Conservation (phyloP, 768 basidiomycete genomes). For the Boletus sp. region DNA sequence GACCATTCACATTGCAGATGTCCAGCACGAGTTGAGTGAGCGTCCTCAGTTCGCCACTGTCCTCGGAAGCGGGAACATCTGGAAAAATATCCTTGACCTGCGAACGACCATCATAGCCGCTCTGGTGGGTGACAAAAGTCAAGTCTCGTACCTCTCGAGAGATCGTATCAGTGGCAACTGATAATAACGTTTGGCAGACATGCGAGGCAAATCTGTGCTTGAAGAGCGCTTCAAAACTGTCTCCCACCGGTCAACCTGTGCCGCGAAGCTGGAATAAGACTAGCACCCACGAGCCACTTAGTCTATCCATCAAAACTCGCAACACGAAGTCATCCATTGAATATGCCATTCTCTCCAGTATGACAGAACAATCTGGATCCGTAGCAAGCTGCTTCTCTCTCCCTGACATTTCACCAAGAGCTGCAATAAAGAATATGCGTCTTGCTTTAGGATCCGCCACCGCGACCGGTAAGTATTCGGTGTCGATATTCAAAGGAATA, state of each 20-base stretch:
- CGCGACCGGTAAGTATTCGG: background rate
- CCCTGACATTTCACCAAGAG: constrained; percentile 76
- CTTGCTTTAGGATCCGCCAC: constrained; percentile 46
- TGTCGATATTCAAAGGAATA: background rate
- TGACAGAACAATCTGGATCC: constrained; percentile 88
- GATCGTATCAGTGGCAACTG: constrained; percentile 59
- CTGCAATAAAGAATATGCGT: constrained; percentile 75
- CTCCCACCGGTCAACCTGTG: constrained; percentile 2
- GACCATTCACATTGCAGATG: constrained; percentile 53
- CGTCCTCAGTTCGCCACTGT: constrained; percentile 63
- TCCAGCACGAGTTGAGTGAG: constrained; percentile 62
- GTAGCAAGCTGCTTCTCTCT: constrained; percentile 90
- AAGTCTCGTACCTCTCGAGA: constrained; percentile 56
- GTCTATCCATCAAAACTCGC: constrained; percentile 82
- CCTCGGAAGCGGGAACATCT: constrained; percentile 41
- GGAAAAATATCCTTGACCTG: constrained; percentile 58
- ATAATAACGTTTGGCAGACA: constrained; percentile 88
- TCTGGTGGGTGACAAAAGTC: background rate
- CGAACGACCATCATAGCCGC: background rate
- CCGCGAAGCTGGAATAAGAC: constrained; percentile 1
- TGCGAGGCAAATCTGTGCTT: constrained; percentile 92
- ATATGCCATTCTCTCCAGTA: constrained; percentile 85
- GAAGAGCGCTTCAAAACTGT: constrained; percentile 59
- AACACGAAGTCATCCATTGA: constrained; percentile 98
- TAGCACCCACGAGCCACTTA: constrained; percentile 79